These are phyloP conservation scores for Kodamaea neixiangensis DNA, from an alignment of 805 yeast species.

Conservation along the genomic window DNA sequence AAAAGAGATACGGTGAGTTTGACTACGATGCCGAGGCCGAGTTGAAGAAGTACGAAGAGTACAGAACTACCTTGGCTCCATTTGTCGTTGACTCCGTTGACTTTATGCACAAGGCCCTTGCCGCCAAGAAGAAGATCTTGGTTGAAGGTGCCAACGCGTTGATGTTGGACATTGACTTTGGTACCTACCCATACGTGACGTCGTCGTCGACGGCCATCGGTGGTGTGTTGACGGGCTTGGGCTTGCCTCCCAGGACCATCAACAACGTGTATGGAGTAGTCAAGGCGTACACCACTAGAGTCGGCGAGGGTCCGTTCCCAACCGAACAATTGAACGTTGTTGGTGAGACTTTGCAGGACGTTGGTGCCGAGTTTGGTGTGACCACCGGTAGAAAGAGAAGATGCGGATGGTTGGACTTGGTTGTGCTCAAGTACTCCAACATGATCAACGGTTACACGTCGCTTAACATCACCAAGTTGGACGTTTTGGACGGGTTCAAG, in stretches of 20 bases:
- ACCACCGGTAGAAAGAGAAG: constrained; percentile 99
- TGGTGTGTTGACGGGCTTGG: constrained; percentile 96
- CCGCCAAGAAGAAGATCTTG: constrained; percentile 77
- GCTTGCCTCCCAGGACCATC: constrained; percentile 87
- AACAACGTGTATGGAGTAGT: constrained; percentile 91
- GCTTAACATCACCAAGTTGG: constrained; percentile 92
- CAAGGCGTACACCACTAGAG: constrained; percentile 97
- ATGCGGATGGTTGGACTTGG: constrained; percentile 98
- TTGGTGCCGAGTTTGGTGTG: constrained; percentile 97
- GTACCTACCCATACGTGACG: constrained; percentile 97
- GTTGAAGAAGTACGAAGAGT: constrained; percentile 70
- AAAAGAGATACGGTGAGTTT: constrained; percentile 89
- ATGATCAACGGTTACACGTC: constrained; percentile 93
- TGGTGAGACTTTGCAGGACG: constrained; percentile 84
- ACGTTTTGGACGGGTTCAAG: constrained; percentile 86
- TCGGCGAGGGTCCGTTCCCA: constrained; percentile 99
- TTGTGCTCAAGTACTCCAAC: constrained; percentile 88
- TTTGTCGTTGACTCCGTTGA: constrained; percentile 92
- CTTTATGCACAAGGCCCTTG: constrained; percentile 77
- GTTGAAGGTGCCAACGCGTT: constrained; percentile 98
- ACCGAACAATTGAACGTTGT: constrained; percentile 88
- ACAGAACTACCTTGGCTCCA: constrained; percentile 76
- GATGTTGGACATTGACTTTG: constrained; percentile 96
- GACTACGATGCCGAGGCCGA: constrained; percentile 85
- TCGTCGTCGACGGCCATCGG: constrained; percentile 96